Base-by-base conservation (phyloP, 805 yeast genomes). In the Wickerhamomyces pijperi region DNA sequence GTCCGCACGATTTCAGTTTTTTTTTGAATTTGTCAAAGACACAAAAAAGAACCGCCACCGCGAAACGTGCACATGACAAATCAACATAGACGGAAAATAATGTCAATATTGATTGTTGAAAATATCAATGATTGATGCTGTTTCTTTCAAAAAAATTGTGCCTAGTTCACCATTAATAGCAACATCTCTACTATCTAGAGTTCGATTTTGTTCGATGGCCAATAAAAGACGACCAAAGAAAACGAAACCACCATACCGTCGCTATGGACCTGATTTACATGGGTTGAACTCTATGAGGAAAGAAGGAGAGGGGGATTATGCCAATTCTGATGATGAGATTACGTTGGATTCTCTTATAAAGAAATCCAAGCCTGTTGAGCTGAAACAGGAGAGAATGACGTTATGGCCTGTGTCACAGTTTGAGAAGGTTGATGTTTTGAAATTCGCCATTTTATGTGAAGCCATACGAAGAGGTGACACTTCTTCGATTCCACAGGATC, bases 191-290 rank as follows among this genome's bases (percentile, higher is more conserved):
- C n/a, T n/a, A n/a, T n/a, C n/a, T n/a, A n/a, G n/a, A n/a, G n/a
- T n/a, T n/a, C n/a, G n/a, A n/a, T n/a, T n/a, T n/a, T n/a, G n/a
- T n/a, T n/a, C n/a, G 8, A 87, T 87, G 79, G 96, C 87, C 28
- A 87, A 87, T 61, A 87, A 86, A 59, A 63, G 88, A 53, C 72
- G 97, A 56, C 87, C 95, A 11, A 82, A 81, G 67, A 82, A 87
- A 67, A 66, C 72, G 36, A 77, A 79, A 45, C 86, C 87, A 40
- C 87, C 88, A 5, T 87, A 83, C 61, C 70, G 77, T 58, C 72
- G 79, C 58, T 85, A 84, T 56, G 86, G 73, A 8, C 75, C 71
- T 9, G 67, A 65, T 8, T 53, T 46, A 7, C 29, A 25, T 25
- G n/a, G 5, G 7, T 13, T 11, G 12, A 25, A 25, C 14, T 8